Base-by-base conservation (phyloP, 495 filamentous ascomycete species). In the Bacidia rubella region DNA sequence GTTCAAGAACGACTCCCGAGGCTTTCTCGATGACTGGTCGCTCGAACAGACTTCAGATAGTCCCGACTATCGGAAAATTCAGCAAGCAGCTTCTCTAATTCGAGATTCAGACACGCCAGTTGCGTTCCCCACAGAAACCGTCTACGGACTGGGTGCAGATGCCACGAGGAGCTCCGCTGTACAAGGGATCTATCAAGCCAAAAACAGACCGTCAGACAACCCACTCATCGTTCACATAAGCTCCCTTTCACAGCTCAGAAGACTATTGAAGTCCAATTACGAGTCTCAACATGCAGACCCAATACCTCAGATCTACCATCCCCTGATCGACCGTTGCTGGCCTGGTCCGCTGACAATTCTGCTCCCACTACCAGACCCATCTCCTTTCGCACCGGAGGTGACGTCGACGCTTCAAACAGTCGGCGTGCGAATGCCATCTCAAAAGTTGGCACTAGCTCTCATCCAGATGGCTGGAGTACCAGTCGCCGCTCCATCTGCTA, bases 111-210 rank as follows among this genome's bases (percentile, higher is more conserved):
- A 84, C 63, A 70, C 76, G 23, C 89, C 90, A 17, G 86, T 99
- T 40, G 93, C 87, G 9, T 99, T 99, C 63, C 93, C 92, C 3
- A 99, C 93, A 0, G 92, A 99, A 68, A 99, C 92, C 4, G 92
- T 99, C 10, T 99, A 99, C 66, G 92, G 92, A 1, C 74, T 99
- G 12, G 92, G 89, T 46, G 92, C 90, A 19, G 92, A 97, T 70
- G 93, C 92, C 4, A 96, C 89, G 25, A 77, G 85, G 61, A 82
- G 75, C 56, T 70, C 66, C 35, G 83, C 90, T n/a, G 90, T 96
- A n/a, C 76, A 75, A 54, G 87, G 86, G 4, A 99, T 99, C 59
- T 99, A 89, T 66, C 70, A 74, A 15, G 89, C 88, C 7, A 99
- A 99, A 67, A 83, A 85, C 47, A 70, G 92, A 43, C 92, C 92